These are phyloP conservation scores for Chondrus crispus DNA, from an alignment of 23 red algal species.

Conservation along the genomic window DNA sequence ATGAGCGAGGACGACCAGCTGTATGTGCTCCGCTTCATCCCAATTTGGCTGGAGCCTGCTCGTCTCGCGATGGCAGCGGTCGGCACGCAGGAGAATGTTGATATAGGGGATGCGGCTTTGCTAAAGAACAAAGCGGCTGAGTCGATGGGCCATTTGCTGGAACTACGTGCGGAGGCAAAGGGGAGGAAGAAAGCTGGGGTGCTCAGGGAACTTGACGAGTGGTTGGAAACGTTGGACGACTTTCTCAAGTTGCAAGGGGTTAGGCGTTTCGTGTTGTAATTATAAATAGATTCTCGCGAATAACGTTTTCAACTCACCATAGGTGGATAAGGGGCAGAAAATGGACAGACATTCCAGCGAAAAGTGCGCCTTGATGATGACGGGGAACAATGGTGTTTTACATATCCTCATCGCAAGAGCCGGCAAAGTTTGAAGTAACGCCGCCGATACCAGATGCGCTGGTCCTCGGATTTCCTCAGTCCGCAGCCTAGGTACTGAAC, in stretches of 20 bases:
- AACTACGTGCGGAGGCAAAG: conserved; percentile 25
- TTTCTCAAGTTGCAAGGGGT: conserved; percentile 25
- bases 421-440: no score
- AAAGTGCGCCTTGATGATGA: no score
- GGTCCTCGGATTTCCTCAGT: background rate
- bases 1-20: conserved; percentile 1
- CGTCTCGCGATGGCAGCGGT: background rate
- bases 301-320: no score
- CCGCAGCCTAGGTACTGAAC: conserved; percentile 9
- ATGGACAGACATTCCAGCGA: no score
- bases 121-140: background rate
- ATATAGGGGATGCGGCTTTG: background rate
- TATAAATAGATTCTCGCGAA: no score
- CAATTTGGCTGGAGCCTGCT: conserved; percentile 40
- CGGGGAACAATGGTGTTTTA: no score
- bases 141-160: conserved; percentile 33
- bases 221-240: conserved; percentile 20
- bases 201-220: conserved; percentile 36
- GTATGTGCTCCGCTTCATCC: background rate
- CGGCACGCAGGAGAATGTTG: background rate
- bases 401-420: background rate
- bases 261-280: no score
- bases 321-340: no score
- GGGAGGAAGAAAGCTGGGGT: background rate
- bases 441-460: no score